phyloP scores from a whole-genome alignment of 495 filamentous ascomycete genomes.

The Polyplosphaeria fusca region DNA sequence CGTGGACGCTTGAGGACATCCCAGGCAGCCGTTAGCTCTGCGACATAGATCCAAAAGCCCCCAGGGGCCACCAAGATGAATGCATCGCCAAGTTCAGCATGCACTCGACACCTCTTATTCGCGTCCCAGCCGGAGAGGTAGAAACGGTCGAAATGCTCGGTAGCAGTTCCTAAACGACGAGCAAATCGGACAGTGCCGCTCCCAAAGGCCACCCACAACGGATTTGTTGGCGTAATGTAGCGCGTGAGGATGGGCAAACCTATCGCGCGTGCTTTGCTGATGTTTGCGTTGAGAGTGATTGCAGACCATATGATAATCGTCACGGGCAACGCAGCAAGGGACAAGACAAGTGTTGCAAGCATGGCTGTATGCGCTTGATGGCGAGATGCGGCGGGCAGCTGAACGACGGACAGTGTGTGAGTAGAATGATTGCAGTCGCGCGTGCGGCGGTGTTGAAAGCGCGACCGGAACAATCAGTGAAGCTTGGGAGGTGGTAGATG shows the following conservation, averaged over 20 bases:
- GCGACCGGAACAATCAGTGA: too few relatives aligned
- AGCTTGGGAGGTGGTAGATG: too few relatives aligned
- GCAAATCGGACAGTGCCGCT: not conserved
- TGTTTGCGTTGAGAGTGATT: not conserved
- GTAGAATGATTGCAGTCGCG: too few relatives aligned
- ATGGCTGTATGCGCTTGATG: too few relatives aligned
- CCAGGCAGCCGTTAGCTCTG: conserved; percentile 42
- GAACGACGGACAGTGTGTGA: too few relatives aligned
- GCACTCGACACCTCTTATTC: conserved; percentile 34
- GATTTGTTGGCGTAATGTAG: conserved; percentile 7
- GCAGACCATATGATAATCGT: conserved; percentile 1
- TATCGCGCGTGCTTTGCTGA: not conserved
- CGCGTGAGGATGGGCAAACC: conserved; percentile 10
- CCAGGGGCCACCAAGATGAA: conserved; percentile 47
- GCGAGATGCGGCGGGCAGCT: too few relatives aligned
- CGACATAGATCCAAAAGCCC: conserved; percentile 44
- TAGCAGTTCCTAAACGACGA: not conserved
- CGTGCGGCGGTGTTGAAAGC: too few relatives aligned
- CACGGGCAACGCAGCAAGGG: not conserved
- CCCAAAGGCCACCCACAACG: conserved; percentile 11
- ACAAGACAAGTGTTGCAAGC: not conserved
- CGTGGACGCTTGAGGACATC: conserved; percentile 41
- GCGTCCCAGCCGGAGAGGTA: conserved; percentile 42
- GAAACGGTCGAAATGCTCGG: conserved; percentile 9
- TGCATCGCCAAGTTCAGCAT: conserved; percentile 41